Evolutionary conservation across 164 flowering plant genomes (phyloP).

Genomic region (Aristolochia contorta): DNA sequence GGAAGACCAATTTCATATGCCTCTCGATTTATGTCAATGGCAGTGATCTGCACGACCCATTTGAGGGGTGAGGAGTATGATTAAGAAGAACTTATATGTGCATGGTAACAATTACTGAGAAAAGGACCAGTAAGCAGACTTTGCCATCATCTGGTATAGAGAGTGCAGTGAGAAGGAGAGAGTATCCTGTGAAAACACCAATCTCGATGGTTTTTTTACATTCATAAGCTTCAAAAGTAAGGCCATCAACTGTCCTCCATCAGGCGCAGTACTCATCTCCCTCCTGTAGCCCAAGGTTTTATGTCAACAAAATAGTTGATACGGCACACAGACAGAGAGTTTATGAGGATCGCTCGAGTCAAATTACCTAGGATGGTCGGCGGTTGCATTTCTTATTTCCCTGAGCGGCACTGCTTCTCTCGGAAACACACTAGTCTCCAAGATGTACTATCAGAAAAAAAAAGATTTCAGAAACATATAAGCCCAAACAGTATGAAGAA

Average conservation of each 20-base stretch:
- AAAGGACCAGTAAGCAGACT: conserved; percentile 8
- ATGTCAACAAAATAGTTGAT: too few relatives aligned
- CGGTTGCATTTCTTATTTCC: conserved; percentile 26
- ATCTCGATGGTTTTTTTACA: conserved; percentile 47
- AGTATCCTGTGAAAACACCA: conserved; percentile 61
- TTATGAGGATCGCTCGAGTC: background rate
- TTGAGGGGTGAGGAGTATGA: too few relatives aligned
- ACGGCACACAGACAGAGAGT: background rate
- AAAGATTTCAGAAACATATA: too few relatives aligned
- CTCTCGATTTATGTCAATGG: conserved; percentile 22
- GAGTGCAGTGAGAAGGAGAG: conserved; percentile 55
- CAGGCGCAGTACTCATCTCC: conserved; percentile 30
- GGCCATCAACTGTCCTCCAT: conserved; percentile 38
- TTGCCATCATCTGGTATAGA: conserved; percentile 46
- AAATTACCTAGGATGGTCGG: conserved; percentile 23
- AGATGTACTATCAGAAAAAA: conserved; percentile 24
- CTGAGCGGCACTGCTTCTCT: conserved; percentile 31
- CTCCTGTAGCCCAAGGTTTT: conserved; percentile 14
- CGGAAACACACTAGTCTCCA: conserved; percentile 44
- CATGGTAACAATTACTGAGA: too few relatives aligned
- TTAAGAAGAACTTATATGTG: background rate
- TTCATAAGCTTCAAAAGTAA: conserved; percentile 32
- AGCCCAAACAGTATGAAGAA: too few relatives aligned
- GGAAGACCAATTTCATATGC: conserved; percentile 23
- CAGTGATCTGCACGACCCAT: conserved; percentile 20